Evolutionary conservation across 495 filamentous ascomycete genomes (phyloP), one percentile per base, ranked within the genome.

Genomic region (Hypoxylon subgilvum): DNA sequence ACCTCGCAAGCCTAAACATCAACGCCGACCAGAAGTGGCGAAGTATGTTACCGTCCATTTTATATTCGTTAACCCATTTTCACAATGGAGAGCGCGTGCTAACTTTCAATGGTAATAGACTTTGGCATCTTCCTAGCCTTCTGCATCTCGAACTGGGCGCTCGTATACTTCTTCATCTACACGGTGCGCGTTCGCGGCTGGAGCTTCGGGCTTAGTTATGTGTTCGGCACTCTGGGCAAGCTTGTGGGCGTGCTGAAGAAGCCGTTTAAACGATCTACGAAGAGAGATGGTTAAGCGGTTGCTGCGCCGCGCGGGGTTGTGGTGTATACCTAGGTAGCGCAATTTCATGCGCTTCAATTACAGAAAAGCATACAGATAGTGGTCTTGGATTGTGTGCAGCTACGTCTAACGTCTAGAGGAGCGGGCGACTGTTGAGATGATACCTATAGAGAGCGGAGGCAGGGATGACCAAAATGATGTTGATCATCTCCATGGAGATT

Each of bases 111-210:
- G 6, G 0, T 14, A 16, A 13, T 23, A 36, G 82, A 91, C 66
- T 89, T 91, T 65, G 90, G 88, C 1, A 88, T 93, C 49, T 92
- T 92, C 76, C 45, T 90, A 27, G 84, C 80, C 1, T 92, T 92
- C 71, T 86, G 86, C 22, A 77, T 92, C 16, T 85, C 82, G 46
- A 93, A 93, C 65, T 93, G 87, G 85, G 66, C 75, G 31, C 77
- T 93, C 38, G 87, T 95, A 0, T 93, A 92, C 71, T 92, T 95
- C 76, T 90, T 95, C 56, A 83, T 93, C 46, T 94, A 89, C 69
- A 88, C 87, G 1, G 78, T 91, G 3, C 77, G 89, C 13, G 82
- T 94, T 39, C 80, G 81, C 55, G 82, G 86, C 5, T 91, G 87
- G 88, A 82, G 74, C 7, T 92, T 92, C 63, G 89, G 89, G 0